A percentile compares a stretch with the other conserved stretches of the same genome.
These are phyloP conservation scores for Rossbeevera mucosa DNA, from an alignment of 768 basidiomycete species.

Conservation along the genomic window DNA sequence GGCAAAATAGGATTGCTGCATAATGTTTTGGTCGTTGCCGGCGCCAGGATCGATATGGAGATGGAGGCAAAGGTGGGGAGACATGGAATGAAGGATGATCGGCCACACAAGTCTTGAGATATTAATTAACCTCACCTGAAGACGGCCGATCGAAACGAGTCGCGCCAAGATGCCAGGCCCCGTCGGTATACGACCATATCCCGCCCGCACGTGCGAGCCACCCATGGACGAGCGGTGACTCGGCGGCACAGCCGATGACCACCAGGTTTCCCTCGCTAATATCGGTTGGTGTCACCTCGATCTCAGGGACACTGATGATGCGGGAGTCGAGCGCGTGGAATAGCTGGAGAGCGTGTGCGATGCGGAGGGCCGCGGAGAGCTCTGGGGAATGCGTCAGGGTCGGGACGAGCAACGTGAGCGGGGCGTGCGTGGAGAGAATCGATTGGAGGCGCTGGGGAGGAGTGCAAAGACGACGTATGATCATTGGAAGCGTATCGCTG, in stretches of 20 bases:
- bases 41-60: no score
- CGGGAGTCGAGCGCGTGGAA: conserved; percentile 70
- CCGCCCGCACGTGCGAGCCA: conserved; percentile 27
- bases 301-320: conserved; percentile 42
- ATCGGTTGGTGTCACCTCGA: conserved; percentile 19
- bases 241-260: conserved; percentile 45
- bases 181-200: conserved; percentile 19
- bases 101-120: background rate
- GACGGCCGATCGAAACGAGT: conserved; percentile 18
- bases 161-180: conserved; percentile 12
- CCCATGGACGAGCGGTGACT: conserved; percentile 29
- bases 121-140: conserved; percentile 11
- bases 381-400: conserved; percentile 31
- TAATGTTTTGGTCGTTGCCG: no score
- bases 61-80: no score
- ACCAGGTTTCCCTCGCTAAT: conserved; percentile 48
- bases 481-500: background rate
- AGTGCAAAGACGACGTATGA: background rate
- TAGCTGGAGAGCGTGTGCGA: conserved; percentile 61
- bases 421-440: conserved; percentile 51
- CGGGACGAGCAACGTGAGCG: conserved; percentile 56
- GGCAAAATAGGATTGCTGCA: conserved; percentile 53
- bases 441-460: conserved; percentile 51
- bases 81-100: background rate
- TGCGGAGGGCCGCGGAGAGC: conserved; percentile 53